Evolutionary conservation across 129 eudicot genomes (phyloP).

Genomic region (Lactuca sativa): DNA sequence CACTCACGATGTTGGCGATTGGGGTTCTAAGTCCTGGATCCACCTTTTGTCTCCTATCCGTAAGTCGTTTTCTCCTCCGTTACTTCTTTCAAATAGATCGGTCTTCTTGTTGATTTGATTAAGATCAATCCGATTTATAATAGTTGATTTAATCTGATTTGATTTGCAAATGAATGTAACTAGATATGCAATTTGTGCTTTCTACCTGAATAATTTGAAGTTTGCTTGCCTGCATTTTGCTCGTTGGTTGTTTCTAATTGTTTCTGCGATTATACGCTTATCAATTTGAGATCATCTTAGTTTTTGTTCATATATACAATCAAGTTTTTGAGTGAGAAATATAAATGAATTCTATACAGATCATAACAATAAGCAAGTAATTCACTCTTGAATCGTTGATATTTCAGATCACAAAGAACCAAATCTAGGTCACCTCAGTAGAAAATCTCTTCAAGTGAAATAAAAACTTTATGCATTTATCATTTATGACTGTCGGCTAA

Average conservation of each 20-base stretch:
- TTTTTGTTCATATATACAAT: background rate
- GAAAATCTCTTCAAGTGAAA: no score
- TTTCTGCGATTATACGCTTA: background rate
- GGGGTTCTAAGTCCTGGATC: no score
- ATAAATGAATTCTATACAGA: background rate
- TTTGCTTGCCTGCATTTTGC: background rate
- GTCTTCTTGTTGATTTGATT: background rate
- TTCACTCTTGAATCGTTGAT: background rate
- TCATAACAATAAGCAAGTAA: background rate
- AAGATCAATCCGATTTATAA: background rate
- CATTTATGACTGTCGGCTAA: no score
- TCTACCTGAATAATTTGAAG: background rate
- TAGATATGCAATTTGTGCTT: background rate
- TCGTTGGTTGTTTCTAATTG: background rate
- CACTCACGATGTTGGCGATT: no score
- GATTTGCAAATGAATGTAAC: background rate
- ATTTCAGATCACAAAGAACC: no score
- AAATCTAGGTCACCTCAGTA: no score
- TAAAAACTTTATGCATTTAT: no score
- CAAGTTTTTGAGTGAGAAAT: background rate
- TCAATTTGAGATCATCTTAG: background rate
- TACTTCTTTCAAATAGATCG: constrained; percentile 6
- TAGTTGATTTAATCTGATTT: background rate
- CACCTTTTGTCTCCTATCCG: constrained; percentile 11
- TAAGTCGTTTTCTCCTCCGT: background rate